Evolutionary conservation across 805 yeast genomes (phyloP).

Genomic region (Myxozyma vanderwaltii): DNA sequence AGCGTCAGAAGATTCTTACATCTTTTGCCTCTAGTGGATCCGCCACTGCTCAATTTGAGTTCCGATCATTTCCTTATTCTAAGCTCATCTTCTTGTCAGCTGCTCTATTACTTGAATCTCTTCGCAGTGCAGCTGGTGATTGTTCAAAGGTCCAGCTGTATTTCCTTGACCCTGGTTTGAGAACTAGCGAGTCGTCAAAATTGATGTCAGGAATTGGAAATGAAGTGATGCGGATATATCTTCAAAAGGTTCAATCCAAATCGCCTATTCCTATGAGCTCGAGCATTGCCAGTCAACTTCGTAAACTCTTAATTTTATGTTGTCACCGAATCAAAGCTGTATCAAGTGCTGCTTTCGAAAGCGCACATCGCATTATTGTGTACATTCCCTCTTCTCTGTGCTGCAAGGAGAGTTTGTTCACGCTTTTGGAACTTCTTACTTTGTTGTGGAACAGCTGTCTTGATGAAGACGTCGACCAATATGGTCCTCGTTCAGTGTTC

Average conservation of each 20-base stretch:
- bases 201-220: constrained; percentile 67
- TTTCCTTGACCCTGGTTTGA: constrained; percentile 82
- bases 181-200: constrained; percentile 66
- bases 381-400: constrained; percentile 78
- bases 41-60: constrained; percentile 52
- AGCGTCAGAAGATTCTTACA: constrained; percentile 58
- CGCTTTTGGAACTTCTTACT: constrained; percentile 78
- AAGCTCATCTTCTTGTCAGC: constrained; percentile 88
- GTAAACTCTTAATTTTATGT: constrained; percentile 64
- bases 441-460: constrained; percentile 75
- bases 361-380: constrained; percentile 67
- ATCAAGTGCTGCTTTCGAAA: constrained; percentile 77
- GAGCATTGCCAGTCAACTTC: constrained; percentile 66
- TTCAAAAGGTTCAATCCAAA: constrained; percentile 48
- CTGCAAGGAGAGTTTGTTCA: constrained; percentile 68
- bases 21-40: constrained; percentile 48
- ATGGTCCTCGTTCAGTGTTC: constrained; percentile 78
- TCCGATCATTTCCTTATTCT: constrained; percentile 63
- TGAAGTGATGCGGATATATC: constrained; percentile 47
- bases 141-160: constrained; percentile 77
- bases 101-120: constrained; percentile 71
- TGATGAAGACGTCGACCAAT: constrained; percentile 81
- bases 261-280: constrained; percentile 58
- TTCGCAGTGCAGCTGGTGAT: constrained; percentile 78
- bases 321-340: constrained; percentile 76